Percentiles rank a stretch among this genome's conserved stretches.
Evolutionary conservation across 768 basidiomycete genomes (phyloP).

Genomic region (Collybia mongolica): DNA sequence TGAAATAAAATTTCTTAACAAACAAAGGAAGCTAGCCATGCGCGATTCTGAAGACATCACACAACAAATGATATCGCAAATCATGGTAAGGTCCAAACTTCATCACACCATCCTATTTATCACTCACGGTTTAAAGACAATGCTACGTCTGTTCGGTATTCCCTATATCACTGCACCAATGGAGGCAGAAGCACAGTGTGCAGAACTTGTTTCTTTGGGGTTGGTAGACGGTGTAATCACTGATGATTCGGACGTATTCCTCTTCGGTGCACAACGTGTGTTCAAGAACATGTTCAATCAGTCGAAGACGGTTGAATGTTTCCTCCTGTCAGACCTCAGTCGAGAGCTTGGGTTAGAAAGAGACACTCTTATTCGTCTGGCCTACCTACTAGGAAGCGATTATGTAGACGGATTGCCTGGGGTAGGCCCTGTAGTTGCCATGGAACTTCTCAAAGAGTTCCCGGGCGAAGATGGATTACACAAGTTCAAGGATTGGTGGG

Average conservation of each 20-base stretch:
- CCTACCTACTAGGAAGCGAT: constrained; percentile 94
- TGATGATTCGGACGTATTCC: constrained; percentile 98
- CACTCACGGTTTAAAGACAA: constrained; percentile 47
- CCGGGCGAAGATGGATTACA: constrained; percentile 81
- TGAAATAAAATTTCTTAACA: constrained; percentile 79
- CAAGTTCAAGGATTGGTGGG: constrained; percentile 94
- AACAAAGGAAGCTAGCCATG: constrained; percentile 85
- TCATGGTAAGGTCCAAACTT: constrained; percentile 48
- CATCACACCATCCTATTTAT: not conserved
- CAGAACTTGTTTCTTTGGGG: constrained; percentile 79
- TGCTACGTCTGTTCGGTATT: constrained; percentile 93
- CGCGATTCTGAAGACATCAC: constrained; percentile 95
- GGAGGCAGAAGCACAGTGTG: constrained; percentile 99
- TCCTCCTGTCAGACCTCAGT: constrained; percentile 77
- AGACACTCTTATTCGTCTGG: constrained; percentile 83
- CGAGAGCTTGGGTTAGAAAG: constrained; percentile 87
- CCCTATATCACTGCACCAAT: constrained; percentile 98
- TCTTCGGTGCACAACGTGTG: constrained; percentile 93
- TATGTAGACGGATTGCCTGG: constrained; percentile 92
- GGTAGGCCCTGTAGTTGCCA: constrained; percentile 93
- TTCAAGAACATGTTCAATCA: constrained; percentile 99
- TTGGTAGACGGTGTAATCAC: constrained; percentile 98
- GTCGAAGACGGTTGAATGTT: constrained; percentile 97
- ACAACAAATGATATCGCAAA: constrained; percentile 90
- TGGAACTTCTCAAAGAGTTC: constrained; percentile 95